Evolutionary conservation across 768 basidiomycete species (phyloP), one percentile per base, ranked within the genome.

Genomic region (Psilocybe sp.): DNA sequence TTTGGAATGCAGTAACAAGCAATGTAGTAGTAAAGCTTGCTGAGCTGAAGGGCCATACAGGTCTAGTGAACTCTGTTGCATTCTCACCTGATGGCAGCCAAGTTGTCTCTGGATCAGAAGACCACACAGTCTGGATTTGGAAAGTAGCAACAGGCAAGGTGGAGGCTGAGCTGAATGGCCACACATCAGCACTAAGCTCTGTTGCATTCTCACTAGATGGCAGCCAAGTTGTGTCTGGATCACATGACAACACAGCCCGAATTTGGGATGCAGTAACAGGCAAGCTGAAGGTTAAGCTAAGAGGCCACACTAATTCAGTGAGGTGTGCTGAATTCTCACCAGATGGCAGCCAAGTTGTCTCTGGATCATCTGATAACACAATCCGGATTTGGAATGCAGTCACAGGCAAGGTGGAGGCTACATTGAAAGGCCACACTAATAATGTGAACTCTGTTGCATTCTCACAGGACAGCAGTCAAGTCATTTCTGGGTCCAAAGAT

Each of bases 241-340:
- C 65, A 13, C 31, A 40, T 1, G 64, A 67, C 43, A 44, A 50
- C 3, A 61, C 62, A n/a, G 53, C 65, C 42, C 53, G 63, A 15
- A 38, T 66, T n/a, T 66, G 64, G 64, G 53, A 64, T 44, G 23
- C 47, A 15, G 31, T 36, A n/a, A 58, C 54, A 34, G 54, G 57
- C 1, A 35, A 44, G 1, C n/a, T n/a, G n/a, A n/a, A n/a, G n/a
- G n/a, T n/a, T n/a, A n/a, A n/a, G n/a, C n/a, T n/a, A n/a, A n/a
- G n/a, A n/a, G 55, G 56, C 32, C 63, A 65, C 48, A 54, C 40
- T 6, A 32, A 45, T 32, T 11, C 15, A 4, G 52, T 63, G 35
- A 32, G 12, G 5, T 62, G 74, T 6, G 64, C 81, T n/a, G 70
- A 74, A 38, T 81, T 80, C 62, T 79, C 79, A 50, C 79, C 52